Evolutionary conservation across 805 yeast genomes (phyloP).

Genomic region (Candida gorgasii): DNA sequence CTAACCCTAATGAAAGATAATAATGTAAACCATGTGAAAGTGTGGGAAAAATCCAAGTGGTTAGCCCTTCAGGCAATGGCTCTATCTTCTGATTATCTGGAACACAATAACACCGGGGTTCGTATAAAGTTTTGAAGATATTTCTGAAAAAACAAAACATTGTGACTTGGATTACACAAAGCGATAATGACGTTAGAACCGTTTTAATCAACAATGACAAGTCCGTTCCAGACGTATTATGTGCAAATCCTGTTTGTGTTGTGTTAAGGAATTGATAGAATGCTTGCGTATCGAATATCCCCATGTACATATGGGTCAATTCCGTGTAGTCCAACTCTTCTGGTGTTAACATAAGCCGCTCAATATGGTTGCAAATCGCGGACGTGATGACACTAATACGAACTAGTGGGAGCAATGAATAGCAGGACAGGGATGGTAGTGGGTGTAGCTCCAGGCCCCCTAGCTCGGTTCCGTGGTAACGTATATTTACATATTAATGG

Average conservation of each 20-base stretch:
- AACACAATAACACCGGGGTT: conserved; percentile 51
- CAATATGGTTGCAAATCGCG: no score
- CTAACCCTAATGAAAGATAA: conserved; percentile 61
- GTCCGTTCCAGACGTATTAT: conserved; percentile 57
- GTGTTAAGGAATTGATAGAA: conserved; percentile 48
- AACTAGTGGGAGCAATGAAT: no score
- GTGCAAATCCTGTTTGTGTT: conserved; percentile 60
- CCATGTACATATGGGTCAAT: conserved; percentile 29
- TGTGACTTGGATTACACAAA: conserved; percentile 54
- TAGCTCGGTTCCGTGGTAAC: no score
- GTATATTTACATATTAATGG: background rate
- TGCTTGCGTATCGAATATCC: conserved; percentile 27
- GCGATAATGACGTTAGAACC: conserved; percentile 51
- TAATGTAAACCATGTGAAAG: conserved; percentile 39
- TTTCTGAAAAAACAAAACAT: conserved; percentile 39
- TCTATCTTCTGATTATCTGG: conserved; percentile 40
- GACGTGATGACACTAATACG: no score
- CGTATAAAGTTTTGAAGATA: conserved; percentile 46
- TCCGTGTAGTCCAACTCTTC: conserved; percentile 24
- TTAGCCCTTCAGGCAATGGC: conserved; percentile 42
- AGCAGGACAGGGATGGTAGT: no score
- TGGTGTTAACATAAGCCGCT: background rate
- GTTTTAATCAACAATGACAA: conserved; percentile 57
- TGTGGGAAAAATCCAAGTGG: conserved; percentile 57
- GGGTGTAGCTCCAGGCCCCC: no score